Conservation (phyloP, 1,284 basidiomycete genomes). For the Mycosarcoma maydis region DNA sequence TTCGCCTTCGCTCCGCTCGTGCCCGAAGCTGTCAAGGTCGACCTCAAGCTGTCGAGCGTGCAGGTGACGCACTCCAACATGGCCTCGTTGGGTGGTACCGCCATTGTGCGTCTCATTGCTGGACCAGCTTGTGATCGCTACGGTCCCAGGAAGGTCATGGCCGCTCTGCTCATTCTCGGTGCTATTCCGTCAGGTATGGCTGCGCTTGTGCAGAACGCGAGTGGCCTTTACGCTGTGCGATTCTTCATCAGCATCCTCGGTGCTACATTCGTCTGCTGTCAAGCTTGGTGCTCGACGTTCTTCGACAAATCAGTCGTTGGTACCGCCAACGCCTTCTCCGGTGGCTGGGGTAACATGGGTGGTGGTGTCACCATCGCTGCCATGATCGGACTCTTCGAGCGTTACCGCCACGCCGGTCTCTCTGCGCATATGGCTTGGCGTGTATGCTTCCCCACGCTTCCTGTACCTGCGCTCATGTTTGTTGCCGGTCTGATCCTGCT, state of each 20-base stretch:
- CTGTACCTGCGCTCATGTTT: conserved; percentile 72
- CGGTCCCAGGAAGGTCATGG: conserved; percentile 74
- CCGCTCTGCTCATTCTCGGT: conserved; percentile 72
- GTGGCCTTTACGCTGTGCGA: conserved; percentile 71
- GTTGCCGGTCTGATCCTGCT: conserved; percentile 70
- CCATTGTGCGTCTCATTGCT: conserved; percentile 71
- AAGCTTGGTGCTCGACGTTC: conserved; percentile 73
- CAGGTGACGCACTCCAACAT: conserved; percentile 74
- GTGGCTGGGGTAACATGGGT: conserved; percentile 70
- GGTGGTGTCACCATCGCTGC: conserved; percentile 70
- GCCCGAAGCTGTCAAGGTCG: conserved; percentile 73
- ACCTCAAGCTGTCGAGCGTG: conserved; percentile 71
- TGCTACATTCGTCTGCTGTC: conserved; percentile 73
- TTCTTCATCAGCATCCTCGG: conserved; percentile 73
- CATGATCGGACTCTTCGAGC: conserved; percentile 74
- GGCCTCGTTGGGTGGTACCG: conserved; percentile 71
- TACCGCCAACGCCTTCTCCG: conserved; percentile 65
- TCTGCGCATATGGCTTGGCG: conserved; percentile 72
- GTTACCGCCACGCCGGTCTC: conserved; percentile 69
- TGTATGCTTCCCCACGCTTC: conserved; percentile 73
- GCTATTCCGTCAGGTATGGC: conserved; percentile 76
- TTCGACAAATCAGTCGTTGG: conserved; percentile 75
- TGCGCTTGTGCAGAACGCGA: conserved; percentile 70
- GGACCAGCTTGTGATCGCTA: conserved; percentile 74
- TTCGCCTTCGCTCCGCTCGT: conserved; percentile 76